Evolutionary conservation across 2,329 filamentous ascomycete genomes (phyloP), one percentile per base, ranked within the genome.

Genomic region (Trichoderma citrinoviride): DNA sequence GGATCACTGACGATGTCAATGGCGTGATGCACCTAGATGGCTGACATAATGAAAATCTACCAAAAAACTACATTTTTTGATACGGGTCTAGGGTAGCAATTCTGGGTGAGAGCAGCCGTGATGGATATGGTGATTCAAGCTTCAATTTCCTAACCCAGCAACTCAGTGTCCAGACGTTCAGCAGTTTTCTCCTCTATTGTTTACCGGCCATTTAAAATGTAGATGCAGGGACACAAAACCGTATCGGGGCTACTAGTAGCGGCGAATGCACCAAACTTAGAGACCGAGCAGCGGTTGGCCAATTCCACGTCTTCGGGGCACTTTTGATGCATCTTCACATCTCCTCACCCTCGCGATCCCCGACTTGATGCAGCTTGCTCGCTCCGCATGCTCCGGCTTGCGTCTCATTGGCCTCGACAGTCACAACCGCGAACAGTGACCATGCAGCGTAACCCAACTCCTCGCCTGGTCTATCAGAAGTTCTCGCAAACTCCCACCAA

Each of bases 201-300:
- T 37, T 12, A 37, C 10, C 33, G 12, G 12, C 5, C 12, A 25
- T 43, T 19, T 14, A 10, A 10, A 19, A 7, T 29, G n/a, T 7
- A 44, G 12, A 23, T 44, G 23, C 25, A 46, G 41, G 25, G 41
- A 47, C 54, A 33, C 25, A 56, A 23, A 17, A 21, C 29, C 23
- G 54, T 21, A 57, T 57, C 54, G 54, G 54, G 37, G 54, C 54
- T 57, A 57, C 54, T 46, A 37, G 10, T 33, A 57, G 43, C 19
- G 17, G 25, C 54, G 54, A 25, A 23, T 23, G 54, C 25, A 37
- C n/a, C n/a, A n/a, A n/a, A 46, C 41, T 6, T 29, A 33, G 33
- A 57, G 17, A 52, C 17, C 29, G 15, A 33, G 7, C 17, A 14
- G 17, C 33, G 43, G 27, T 49, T 49, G 47, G 46, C 8, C 46